Percentiles rank a stretch among this genome's conserved stretches.
Evolutionary conservation across 768 basidiomycete species (phyloP).

Genomic region (Amanita rubescens): DNA sequence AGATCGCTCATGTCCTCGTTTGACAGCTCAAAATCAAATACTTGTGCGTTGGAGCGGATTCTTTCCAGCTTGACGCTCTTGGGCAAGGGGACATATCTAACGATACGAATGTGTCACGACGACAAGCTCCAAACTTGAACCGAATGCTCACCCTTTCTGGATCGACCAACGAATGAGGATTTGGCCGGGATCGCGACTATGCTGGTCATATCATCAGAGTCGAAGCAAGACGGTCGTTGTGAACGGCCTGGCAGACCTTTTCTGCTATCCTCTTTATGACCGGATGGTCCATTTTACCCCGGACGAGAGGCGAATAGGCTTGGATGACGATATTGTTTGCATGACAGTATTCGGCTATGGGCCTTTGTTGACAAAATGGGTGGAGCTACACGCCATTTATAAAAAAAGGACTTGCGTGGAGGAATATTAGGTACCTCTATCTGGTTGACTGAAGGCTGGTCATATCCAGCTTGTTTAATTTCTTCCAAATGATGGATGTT

Average conservation of each 20-base stretch:
- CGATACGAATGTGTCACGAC: neutral
- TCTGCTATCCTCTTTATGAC: constrained; percentile 45
- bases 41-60: constrained; percentile 62
- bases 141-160: constrained; percentile 57
- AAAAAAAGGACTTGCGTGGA: neutral
- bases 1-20: constrained; percentile 58
- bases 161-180: constrained; percentile 87
- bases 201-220: constrained; percentile 25
- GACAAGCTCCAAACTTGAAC: neutral
- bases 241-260: constrained; percentile 37
- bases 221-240: neutral
- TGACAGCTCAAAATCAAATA: constrained; percentile 70
- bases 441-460: constrained; percentile 71
- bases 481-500: constrained; percentile 69
- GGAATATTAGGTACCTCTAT: constrained; percentile 47
- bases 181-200: constrained; percentile 62
- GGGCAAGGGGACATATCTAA: constrained; percentile 73
- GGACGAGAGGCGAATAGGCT: constrained; percentile 73
- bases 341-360: constrained; percentile 70
- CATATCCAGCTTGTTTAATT: constrained; percentile 53
- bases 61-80: constrained; percentile 69
- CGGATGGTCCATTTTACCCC: constrained; percentile 49
- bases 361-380: constrained; percentile 74
- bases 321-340: constrained; percentile 53
- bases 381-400: constrained; percentile 45